Evolutionary conservation across 345 rosid species (phyloP), one percentile per base, ranked within the genome.

Genomic region (Atalantia buxifolia): DNA sequence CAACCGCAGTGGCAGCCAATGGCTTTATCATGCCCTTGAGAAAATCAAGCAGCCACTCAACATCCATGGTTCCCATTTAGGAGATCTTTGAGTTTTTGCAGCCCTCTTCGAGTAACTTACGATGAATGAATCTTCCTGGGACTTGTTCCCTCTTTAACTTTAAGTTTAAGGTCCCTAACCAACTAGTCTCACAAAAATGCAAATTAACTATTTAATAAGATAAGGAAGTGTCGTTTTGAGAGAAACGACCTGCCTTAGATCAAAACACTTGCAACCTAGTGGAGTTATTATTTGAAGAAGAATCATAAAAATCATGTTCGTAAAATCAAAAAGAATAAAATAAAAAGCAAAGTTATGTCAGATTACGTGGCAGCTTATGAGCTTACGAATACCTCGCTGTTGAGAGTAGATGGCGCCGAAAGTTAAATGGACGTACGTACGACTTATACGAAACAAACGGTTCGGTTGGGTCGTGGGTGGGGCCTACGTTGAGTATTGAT

Each of bases 11-110:
- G 2, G 98, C 98, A 42, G 90, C 92, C 81, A 89, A 81, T 7
- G 98, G 99, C 86, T 93, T 92, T 31, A 92, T 36, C 98, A 93
- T 95, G 1, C 99, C 92, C 82, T 82, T 84, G 0, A 91, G 77
- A 60, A 84, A 93, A 64, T 87, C 90, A 30, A 81, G 1, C 5
- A 92, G 14, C 98, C 99, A 95, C 31, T 74, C 85, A 62, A 81
- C 63, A 28, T 93, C 89, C 86, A 86, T 28, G 48, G 0, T 68
- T 16, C 72, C 28, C 60, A 61, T 40, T 9, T 38, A 1, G 21
- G 62, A 66, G 50, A 45, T 45, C 14, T 45, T 12, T 42, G 48
- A 42, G 48, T 42, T 42, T 42, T 13, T 2, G 1, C 48, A 42
- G 16, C 48, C 4, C 48, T 42, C 14, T 42, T 45, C 1, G 18